These are phyloP conservation scores for Nicotiana sylvestris DNA, from an alignment of 257 asterid genomes.

Conservation along the genomic window DNA sequence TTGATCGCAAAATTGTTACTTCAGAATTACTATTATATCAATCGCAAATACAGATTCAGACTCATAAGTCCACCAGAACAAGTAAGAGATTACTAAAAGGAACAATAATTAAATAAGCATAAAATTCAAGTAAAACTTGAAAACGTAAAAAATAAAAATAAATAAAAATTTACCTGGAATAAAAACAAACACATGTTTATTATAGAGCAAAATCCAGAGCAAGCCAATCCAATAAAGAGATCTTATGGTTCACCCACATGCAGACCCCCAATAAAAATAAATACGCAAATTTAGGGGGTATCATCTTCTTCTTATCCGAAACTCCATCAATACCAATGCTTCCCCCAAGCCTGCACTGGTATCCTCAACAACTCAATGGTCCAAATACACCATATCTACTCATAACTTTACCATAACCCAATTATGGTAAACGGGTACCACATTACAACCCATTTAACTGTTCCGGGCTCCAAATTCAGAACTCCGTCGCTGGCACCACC, in stretches of 20 bases:
- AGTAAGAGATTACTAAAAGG: neutral
- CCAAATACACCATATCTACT: neutral
- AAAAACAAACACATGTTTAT: neutral
- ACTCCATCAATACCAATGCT: neutral
- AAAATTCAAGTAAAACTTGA: neutral
- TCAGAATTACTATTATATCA: neutral
- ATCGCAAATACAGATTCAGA: neutral
- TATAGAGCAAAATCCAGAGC: neutral
- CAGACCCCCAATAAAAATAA: neutral
- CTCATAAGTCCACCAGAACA: neutral
- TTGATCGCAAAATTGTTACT: neutral
- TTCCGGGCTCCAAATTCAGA: neutral
- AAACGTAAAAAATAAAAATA: neutral
- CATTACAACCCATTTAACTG: constrained; percentile 1
- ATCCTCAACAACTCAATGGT: neutral
- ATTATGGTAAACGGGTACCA: neutral
- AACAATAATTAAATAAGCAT: neutral
- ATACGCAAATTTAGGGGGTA: neutral
- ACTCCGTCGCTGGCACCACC: neutral
- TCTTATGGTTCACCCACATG: constrained; percentile 3
- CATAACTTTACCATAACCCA: neutral
- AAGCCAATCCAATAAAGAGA: neutral
- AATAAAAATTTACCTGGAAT: neutral
- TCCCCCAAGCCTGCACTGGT: neutral
- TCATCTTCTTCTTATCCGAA: constrained; percentile 3